Evolutionary conservation across 164 flowering plant species (phyloP).

Genomic region (Liquidambar formosana): DNA sequence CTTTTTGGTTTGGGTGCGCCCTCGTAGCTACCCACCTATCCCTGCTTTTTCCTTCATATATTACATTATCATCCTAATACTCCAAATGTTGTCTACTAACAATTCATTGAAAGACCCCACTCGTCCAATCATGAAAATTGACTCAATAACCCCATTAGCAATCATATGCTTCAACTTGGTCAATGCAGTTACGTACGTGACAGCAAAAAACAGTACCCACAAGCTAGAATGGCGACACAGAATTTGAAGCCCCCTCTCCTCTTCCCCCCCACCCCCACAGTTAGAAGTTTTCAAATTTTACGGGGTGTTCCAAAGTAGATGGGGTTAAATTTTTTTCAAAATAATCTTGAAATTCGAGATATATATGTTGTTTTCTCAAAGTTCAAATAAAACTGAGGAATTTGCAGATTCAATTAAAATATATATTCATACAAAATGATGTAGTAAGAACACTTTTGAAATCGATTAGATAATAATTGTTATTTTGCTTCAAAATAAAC

Average conservation of each 20-base stretch:
- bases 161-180: not conserved
- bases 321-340: too few species aligned
- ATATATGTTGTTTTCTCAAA: too few species aligned
- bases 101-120: not conserved
- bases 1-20: conserved; percentile 23
- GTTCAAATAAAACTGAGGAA: too few species aligned
- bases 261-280: too few species aligned
- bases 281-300: too few species aligned
- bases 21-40: conserved; percentile 12
- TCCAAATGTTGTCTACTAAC: not conserved
- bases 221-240: not conserved
- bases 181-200: not conserved
- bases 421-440: not conserved
- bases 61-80: conserved; percentile 22
- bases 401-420: too few species aligned
- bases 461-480: too few species aligned
- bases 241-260: too few species aligned
- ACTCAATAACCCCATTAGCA: not conserved
- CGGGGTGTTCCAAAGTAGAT: too few species aligned
- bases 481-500: too few species aligned
- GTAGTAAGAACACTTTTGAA: not conserved
- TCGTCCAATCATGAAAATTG: not conserved
- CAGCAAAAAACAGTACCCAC: too few species aligned
- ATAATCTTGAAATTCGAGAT: too few species aligned
- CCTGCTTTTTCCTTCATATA: conserved; percentile 6